A percentile compares a stretch with the other conserved stretches of the same genome.
phyloP scores from a whole-genome alignment of 768 basidiomycete genomes.

The Leccinum disarticulatum region DNA sequence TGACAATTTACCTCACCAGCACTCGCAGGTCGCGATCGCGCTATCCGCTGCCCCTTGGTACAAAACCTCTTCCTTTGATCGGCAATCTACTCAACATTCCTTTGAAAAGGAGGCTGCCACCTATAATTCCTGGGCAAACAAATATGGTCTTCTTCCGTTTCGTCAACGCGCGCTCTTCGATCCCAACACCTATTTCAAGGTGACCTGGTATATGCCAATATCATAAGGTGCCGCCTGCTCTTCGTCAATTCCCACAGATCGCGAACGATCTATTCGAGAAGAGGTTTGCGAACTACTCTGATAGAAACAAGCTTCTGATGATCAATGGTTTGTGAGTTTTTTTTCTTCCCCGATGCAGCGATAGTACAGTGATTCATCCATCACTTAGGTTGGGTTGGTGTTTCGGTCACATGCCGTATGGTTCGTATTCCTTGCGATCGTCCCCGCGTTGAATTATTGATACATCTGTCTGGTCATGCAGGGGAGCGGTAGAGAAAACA shows the following conservation, averaged over 20 bases:
- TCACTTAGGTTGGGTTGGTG: constrained; percentile 43
- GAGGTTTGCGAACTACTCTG: constrained; percentile 56
- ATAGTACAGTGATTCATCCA: constrained; percentile 8
- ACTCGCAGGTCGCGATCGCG: no score
- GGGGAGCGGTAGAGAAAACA: constrained; percentile 53
- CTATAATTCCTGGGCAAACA: constrained; percentile 43
- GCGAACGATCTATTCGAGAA: constrained; percentile 58
- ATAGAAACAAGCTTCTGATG: constrained; percentile 48
- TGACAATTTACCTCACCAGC: no score
- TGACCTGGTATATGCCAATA: constrained; percentile 51
- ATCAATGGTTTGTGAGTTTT: constrained; percentile 46
- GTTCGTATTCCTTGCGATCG: constrained; percentile 18
- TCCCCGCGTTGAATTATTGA: background rate
- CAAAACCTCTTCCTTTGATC: no score
- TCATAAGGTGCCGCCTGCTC: constrained; percentile 48
- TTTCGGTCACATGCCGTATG: constrained; percentile 49
- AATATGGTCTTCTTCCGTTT: constrained; percentile 31
- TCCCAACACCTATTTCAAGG: constrained; percentile 30
- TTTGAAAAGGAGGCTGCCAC: constrained; percentile 28
- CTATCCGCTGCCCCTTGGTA: no score
- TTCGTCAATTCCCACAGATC: constrained; percentile 47
- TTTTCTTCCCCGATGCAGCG: background rate
- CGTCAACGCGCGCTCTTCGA: background rate
- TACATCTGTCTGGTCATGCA: constrained; percentile 14
- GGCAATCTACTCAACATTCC: no score